A percentile compares a stretch with the other conserved stretches of the same genome.
Evolutionary conservation across 78 protist species (phyloP).

Genomic region (Speleostelium caveatum): DNA sequence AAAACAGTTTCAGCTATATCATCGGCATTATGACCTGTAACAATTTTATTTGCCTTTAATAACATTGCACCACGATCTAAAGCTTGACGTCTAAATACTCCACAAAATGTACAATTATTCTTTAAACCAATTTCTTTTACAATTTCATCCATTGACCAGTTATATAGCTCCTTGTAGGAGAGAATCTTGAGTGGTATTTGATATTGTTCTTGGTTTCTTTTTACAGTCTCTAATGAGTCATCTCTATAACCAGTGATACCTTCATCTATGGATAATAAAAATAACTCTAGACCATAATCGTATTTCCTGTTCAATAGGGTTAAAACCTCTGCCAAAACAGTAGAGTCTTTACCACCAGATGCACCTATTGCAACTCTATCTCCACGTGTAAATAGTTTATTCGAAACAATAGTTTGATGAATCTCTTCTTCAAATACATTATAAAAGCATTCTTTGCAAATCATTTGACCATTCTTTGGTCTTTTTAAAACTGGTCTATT

Average conservation of each 20-base stretch:
- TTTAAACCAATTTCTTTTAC: constrained; percentile 84
- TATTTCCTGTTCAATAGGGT: constrained; percentile 80
- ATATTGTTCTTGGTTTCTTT: constrained; percentile 85
- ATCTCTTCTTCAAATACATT: constrained; percentile 91
- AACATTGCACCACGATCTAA: constrained; percentile 92
- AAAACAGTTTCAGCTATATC: constrained; percentile 96
- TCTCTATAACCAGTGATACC: constrained; percentile 98
- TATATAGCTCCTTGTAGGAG: constrained; percentile 92
- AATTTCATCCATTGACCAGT: constrained; percentile 96
- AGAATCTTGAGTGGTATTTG: constrained; percentile 89
- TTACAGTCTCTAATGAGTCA: constrained; percentile 94
- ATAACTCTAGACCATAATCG: constrained; percentile 89
- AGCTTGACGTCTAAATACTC: constrained; percentile 96
- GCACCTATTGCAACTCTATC: constrained; percentile 93
- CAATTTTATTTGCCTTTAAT: constrained; percentile 85
- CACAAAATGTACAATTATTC: constrained; percentile 95
- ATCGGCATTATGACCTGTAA: constrained; percentile 97
- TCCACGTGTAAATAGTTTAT: constrained; percentile 84
- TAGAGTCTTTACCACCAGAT: constrained; percentile 97
- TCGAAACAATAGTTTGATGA: constrained; percentile 87
- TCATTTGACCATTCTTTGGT: constrained; percentile 82
- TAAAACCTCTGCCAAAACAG: constrained; percentile 91
- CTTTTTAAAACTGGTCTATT: constrained; percentile 84
- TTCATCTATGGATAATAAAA: constrained; percentile 94
- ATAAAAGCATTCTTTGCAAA: constrained; percentile 93